Conservation (phyloP, 176 grass and related monocot species). For the Zea luxurians region DNA sequence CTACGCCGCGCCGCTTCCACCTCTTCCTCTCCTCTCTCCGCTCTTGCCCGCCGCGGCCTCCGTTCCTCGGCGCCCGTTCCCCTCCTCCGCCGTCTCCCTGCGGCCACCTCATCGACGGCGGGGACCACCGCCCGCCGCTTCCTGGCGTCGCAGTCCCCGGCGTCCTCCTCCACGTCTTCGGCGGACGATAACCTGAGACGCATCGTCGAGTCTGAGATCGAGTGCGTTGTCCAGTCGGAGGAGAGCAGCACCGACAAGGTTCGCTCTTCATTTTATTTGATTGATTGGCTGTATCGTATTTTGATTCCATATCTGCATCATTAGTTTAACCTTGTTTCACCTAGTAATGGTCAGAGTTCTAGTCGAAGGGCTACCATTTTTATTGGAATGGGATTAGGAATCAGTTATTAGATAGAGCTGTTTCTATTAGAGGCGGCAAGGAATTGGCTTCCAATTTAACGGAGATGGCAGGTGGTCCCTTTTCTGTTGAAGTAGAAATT, state of each 20-base stretch:
- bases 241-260: slow-evolving; percentile 37
- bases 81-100: slow-evolving; percentile 13
- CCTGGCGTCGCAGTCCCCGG: slow-evolving; percentile 25
- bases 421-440: background rate
- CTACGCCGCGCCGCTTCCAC: slow-evolving; percentile 47
- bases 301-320: background rate
- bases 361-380: background rate
- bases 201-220: slow-evolving; percentile 73
- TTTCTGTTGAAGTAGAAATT: background rate
- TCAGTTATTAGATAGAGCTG: background rate
- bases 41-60: slow-evolving; percentile 20
- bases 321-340: background rate
- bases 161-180: slow-evolving; percentile 39
- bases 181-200: slow-evolving; percentile 59
- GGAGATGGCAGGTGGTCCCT: background rate
- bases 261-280: background rate
- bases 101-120: background rate
- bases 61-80: slow-evolving; percentile 23
- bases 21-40: slow-evolving; percentile 9
- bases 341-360: background rate
- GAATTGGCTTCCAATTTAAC: background rate
- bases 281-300: background rate
- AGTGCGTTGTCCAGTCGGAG: slow-evolving; percentile 47
- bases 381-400: background rate
- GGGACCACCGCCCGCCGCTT: slow-evolving; percentile 39